Conservation (phyloP, 2,329 filamentous ascomycete species). For the Xylogone sp. region DNA sequence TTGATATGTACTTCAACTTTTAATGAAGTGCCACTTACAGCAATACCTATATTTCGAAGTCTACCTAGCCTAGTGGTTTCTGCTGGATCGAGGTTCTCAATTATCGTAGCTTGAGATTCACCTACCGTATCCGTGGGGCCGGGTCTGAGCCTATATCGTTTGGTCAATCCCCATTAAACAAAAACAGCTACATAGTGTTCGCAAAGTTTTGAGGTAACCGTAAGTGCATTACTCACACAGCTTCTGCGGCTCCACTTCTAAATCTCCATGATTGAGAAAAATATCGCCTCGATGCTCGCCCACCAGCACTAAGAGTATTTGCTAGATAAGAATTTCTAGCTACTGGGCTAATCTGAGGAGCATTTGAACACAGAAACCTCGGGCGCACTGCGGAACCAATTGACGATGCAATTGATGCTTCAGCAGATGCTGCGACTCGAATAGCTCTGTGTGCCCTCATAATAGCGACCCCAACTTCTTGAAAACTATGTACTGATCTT, state of each 20-base stretch:
- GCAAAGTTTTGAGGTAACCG: not conserved
- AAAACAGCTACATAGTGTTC: no score
- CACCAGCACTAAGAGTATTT: slow-evolving; percentile 1
- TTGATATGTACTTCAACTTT: slow-evolving; percentile 5
- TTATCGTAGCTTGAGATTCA: slow-evolving; percentile 24
- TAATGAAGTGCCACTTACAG: slow-evolving; percentile 51
- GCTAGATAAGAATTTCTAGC: slow-evolving; percentile 7
- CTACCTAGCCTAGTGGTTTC: slow-evolving; percentile 75
- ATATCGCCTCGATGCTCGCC: slow-evolving; percentile 18
- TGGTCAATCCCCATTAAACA: no score
- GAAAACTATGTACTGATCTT: not conserved
- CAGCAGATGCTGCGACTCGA: slow-evolving; percentile 21
- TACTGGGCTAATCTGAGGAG: slow-evolving; percentile 13
- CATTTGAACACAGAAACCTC: slow-evolving; percentile 25
- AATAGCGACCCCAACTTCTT: slow-evolving; percentile 12
- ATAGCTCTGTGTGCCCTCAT: slow-evolving; percentile 26
- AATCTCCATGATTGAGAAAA: slow-evolving; percentile 23
- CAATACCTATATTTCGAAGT: slow-evolving; percentile 97
- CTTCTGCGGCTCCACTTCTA: slow-evolving; percentile 23
- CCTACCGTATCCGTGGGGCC: no score
- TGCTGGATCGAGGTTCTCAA: slow-evolving; percentile 43
- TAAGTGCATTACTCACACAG: slow-evolving; percentile 21
- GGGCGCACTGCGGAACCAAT: slow-evolving; percentile 17
- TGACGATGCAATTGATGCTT: slow-evolving; percentile 16
- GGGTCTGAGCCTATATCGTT: no score